phyloP scores from a whole-genome alignment of 1,139 yeast genomes.

The Geotrichum aggregatum region DNA sequence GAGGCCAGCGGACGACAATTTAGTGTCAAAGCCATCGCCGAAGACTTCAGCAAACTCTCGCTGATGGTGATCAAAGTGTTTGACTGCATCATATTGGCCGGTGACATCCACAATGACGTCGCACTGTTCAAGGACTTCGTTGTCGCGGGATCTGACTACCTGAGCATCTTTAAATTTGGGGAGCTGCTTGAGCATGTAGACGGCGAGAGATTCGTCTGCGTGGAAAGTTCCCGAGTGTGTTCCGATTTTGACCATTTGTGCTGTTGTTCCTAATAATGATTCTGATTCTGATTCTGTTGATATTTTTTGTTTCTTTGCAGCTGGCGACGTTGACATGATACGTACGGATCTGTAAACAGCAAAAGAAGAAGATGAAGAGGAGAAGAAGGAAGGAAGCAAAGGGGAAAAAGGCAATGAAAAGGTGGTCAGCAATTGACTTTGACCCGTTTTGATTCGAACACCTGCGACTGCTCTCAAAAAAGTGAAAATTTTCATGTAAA shows the following conservation, averaged over 20 bases:
- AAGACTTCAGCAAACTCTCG: conserved; percentile 70
- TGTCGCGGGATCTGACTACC: conserved; percentile 78
- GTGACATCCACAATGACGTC: conserved; percentile 88
- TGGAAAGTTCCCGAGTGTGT: conserved; percentile 95
- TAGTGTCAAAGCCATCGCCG: conserved; percentile 57
- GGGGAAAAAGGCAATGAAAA: background rate
- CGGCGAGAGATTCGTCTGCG: conserved; percentile 97
- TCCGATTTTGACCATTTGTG: conserved; percentile 56
- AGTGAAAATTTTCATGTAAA: background rate
- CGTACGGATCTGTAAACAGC: background rate
- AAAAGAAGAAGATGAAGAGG: conserved; percentile 5
- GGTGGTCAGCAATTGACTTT: background rate
- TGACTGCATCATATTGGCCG: conserved; percentile 84
- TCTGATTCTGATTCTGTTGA: no score
- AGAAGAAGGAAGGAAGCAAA: background rate
- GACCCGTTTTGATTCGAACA: background rate
- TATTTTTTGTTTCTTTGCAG: conserved; percentile 20
- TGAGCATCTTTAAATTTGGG: conserved; percentile 66
- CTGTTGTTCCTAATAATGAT: no score
- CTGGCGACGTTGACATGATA: conserved; percentile 13
- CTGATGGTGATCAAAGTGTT: conserved; percentile 95
- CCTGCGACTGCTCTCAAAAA: no score
- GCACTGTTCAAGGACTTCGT: conserved; percentile 63
- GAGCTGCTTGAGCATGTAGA: conserved; percentile 69
- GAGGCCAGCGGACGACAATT: conserved; percentile 89